Evolutionary conservation across 148 eudicot genomes (phyloP).

Genomic region (Rhododendron kiyosumense): DNA sequence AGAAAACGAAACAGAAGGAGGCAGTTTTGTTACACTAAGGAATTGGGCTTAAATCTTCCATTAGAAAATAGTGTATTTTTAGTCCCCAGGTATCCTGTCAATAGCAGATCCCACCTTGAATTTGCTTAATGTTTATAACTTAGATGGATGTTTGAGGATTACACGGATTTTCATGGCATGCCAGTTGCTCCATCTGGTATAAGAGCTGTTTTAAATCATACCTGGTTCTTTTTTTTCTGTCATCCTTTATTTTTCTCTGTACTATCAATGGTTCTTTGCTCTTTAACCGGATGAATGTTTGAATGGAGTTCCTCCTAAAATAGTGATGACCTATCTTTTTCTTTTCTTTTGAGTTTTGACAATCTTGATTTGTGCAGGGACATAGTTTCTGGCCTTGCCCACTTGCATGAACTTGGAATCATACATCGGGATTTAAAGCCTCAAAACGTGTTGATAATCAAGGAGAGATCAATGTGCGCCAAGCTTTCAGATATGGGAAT

Average conservation of each 20-base stretch:
- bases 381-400: constrained; percentile 71
- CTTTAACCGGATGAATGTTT: too few relatives aligned
- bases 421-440: constrained; percentile 91
- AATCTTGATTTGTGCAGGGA: constrained; percentile 42
- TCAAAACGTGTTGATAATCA: constrained; percentile 69
- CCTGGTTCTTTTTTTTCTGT: background rate
- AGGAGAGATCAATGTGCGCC: constrained; percentile 51
- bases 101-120: too few relatives aligned
- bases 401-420: constrained; percentile 90
- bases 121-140: too few relatives aligned
- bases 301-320: too few relatives aligned
- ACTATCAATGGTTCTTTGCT: too few relatives aligned
- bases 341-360: background rate
- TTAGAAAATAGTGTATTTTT: too few relatives aligned
- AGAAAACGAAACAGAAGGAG: too few relatives aligned
- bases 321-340: background rate
- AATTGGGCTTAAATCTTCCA: too few relatives aligned
- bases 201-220: background rate
- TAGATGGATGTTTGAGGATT: too few relatives aligned
- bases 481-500: constrained; percentile 99
- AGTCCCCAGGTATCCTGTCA: too few relatives aligned
- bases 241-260: background rate
- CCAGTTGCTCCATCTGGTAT: background rate
- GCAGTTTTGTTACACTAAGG: too few relatives aligned
- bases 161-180: background rate